These are phyloP conservation scores for Carallia brachiata DNA, from an alignment of 345 rosid species.

Conservation along the genomic window DNA sequence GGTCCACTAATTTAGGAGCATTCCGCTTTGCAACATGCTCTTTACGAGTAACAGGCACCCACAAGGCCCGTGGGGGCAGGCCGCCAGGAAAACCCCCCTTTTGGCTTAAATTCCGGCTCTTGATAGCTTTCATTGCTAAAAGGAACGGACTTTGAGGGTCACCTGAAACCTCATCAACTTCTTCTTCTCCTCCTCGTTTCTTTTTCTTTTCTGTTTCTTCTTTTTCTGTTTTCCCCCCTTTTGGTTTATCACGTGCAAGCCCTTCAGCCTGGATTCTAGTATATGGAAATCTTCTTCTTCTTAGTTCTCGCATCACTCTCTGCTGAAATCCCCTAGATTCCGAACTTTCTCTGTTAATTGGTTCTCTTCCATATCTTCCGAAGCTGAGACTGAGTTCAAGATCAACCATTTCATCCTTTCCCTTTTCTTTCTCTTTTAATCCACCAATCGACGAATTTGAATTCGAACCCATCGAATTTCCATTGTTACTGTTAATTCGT, in stretches of 20 bases:
- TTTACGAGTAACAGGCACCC: conserved; percentile 18
- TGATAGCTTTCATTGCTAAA: conserved; percentile 29
- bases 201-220: background rate
- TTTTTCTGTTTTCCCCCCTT: background rate
- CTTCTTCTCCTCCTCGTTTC: background rate
- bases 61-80: conserved; percentile 4
- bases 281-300: background rate
- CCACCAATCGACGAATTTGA: background rate
- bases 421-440: background rate
- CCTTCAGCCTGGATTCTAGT: conserved; percentile 13
- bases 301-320: too few relatives aligned
- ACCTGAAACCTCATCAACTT: conserved; percentile 1
- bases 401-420: too few relatives aligned
- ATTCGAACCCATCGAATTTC: background rate
- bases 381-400: too few relatives aligned
- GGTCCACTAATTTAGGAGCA: conserved; percentile 34
- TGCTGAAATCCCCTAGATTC: too few relatives aligned
- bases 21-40: background rate
- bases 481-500: background rate
- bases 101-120: conserved; percentile 18
- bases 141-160: conserved; percentile 25
- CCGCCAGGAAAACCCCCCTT: conserved; percentile 10
- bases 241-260: conserved; percentile 7
- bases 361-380: too few relatives aligned
- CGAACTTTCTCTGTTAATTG: too few relatives aligned